phyloP scores from a whole-genome alignment of 805 yeast genomes.

The Danielia oregonensis region DNA sequence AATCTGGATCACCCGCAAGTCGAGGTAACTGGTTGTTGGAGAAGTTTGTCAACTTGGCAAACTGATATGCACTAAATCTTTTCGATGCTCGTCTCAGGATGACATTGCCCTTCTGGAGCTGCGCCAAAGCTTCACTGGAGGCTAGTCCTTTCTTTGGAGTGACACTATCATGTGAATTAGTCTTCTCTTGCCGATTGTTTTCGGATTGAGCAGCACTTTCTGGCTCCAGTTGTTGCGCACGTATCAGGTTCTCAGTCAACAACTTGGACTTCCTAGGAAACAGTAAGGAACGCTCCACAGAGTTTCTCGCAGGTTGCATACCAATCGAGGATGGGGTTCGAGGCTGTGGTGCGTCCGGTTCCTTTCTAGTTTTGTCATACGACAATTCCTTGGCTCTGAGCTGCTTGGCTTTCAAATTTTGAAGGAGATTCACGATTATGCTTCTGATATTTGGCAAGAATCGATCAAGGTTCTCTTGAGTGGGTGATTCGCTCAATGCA shows the following conservation, averaged over 20 bases:
- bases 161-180: no score
- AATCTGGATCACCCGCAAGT: slow-evolving; percentile 6
- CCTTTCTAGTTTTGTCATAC: neutral
- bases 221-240: neutral
- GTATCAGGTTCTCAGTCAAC: slow-evolving; percentile 2
- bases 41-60: slow-evolving; percentile 62
- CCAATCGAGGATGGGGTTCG: neutral
- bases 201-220: neutral
- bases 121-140: slow-evolving; percentile 59
- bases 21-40: slow-evolving; percentile 12
- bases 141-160: neutral
- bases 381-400: slow-evolving; percentile 41
- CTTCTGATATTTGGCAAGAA: slow-evolving; percentile 83
- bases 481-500: slow-evolving; percentile 80
- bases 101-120: slow-evolving; percentile 77
- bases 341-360: slow-evolving; percentile 1
- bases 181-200: no score
- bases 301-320: neutral
- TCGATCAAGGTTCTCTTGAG: slow-evolving; percentile 74
- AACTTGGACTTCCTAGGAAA: slow-evolving; percentile 1
- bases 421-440: slow-evolving; percentile 76
- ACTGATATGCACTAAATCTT: slow-evolving; percentile 90
- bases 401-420: slow-evolving; percentile 79
- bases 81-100: slow-evolving; percentile 91
- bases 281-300: neutral